A percentile compares a stretch with the other conserved stretches of the same genome.
Evolutionary conservation across 805 yeast species (phyloP).

Genomic region (Wickerhamomyces rabaulensis): DNA sequence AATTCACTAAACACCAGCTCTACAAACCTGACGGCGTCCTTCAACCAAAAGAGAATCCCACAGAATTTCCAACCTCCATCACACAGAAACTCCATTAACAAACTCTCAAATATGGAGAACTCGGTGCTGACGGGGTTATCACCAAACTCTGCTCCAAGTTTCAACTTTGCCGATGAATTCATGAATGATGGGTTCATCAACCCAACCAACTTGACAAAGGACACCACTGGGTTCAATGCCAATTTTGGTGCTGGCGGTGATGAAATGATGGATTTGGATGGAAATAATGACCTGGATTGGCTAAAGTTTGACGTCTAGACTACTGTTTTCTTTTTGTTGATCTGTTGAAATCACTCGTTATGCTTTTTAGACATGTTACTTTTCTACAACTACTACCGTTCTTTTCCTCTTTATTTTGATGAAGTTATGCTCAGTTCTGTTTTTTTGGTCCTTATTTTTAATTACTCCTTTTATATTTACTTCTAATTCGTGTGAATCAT

Average conservation of each 20-base stretch:
- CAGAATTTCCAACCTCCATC: constrained; percentile 16
- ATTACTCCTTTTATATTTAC: neutral
- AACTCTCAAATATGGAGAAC: neutral
- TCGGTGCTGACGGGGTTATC: neutral
- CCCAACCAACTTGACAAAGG: constrained; percentile 3
- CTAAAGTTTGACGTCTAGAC: constrained; percentile 23
- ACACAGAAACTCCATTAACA: neutral
- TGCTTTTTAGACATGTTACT: too few species aligned
- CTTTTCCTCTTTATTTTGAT: neutral
- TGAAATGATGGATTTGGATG: constrained; percentile 13
- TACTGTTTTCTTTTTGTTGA: neutral
- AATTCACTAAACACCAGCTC: constrained; percentile 13
- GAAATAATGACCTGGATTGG: constrained; percentile 25
- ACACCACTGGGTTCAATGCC: neutral
- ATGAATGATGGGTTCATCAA: neutral
- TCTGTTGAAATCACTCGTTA: too few species aligned
- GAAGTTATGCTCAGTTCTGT: neutral
- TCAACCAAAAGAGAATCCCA: constrained; percentile 25
- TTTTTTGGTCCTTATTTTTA: neutral
- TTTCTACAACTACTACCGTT: too few species aligned
- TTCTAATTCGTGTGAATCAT: neutral
- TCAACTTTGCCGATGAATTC: neutral
- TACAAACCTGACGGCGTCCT: constrained; percentile 20
- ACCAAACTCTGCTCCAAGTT: neutral
- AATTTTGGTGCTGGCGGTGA: constrained; percentile 3